Evolutionary conservation across 192 early-diverging fungal species (phyloP), one percentile per base, ranked within the genome.

Genomic region (Entomortierella parvispora): DNA sequence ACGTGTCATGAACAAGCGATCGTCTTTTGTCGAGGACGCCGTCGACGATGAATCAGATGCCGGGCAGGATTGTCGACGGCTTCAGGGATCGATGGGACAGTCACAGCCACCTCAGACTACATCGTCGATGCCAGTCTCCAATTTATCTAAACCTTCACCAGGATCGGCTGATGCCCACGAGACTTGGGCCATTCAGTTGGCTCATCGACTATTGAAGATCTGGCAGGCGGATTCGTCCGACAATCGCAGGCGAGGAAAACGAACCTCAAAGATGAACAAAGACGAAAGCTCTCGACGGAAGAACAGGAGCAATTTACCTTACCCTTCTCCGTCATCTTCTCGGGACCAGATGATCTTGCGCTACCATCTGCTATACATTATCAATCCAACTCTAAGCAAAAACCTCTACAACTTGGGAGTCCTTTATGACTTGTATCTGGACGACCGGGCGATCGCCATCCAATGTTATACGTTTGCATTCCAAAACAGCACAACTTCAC

Each of bases 401-500:
- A 74, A 74, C 58, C 58, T 74, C 10, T 74, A 74, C 6, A 74
- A 74, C n/a, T 51, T 74, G 2, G 71, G 71, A 2, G 71, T 74
- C 12, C 44, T 74, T 0, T 74, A 74, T 20, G 71, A 74, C 29
- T 23, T 74, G 12, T 55, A 60, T 29, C 32, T 74, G 29, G 42
- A 56, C 2, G 26, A 74, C 20, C 22, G 55, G 5, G n/a, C n/a
- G 8, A 65, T 74, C 17, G 71, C 71, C 1, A 31, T 46, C 22
- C 50, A 47, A 29, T 74, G 71, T 25, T 74, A 74, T 26, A 55
- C 56, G 23, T 32, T 62, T 28, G 71, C 71, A 0, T 74, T 65
- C 40, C 71, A 66, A 0, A 60, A 54, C 61, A 57, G 65, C 34
- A 55, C 5, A 1, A 32, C 2, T 11, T 20, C 8, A 34, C 52